Percentiles rank a stretch among this genome's conserved stretches.
phyloP scores from a whole-genome alignment of 305 asterid species.

The Caryopteris hybrid region DNA sequence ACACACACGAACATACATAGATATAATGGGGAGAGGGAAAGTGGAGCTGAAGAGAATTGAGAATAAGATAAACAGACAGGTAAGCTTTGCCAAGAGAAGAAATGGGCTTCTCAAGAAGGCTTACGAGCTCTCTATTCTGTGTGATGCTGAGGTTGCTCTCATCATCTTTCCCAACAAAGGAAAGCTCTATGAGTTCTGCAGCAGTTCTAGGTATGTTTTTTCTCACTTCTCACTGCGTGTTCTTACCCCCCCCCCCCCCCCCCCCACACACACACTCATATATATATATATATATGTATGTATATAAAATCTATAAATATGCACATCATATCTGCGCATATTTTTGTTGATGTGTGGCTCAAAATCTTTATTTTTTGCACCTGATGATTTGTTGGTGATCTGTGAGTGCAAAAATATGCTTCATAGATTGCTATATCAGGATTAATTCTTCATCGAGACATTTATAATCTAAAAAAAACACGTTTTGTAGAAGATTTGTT shows the following conservation, averaged over 20 bases:
- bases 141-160: conserved; percentile 59
- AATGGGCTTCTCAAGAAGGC: conserved; percentile 59
- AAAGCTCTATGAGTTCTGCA: conserved; percentile 56
- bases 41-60: conserved; percentile 59
- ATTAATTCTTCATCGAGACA: no score
- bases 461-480: no score
- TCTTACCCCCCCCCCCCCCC: no score
- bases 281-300: no score
- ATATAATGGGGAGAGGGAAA: conserved; percentile 54
- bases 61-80: conserved; percentile 58
- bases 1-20: not conserved
- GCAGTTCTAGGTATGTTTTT: conserved; percentile 34
- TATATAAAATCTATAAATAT: no score
- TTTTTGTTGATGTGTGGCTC: not conserved
- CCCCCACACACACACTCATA: no score
- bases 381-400: not conserved
- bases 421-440: no score
- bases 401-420: not conserved
- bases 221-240: not conserved
- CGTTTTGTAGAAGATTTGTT: no score
- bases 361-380: no score
- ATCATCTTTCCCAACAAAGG: conserved; percentile 55
- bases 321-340: no score
- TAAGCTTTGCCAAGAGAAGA: conserved; percentile 58
- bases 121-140: conserved; percentile 46